Percentiles rank a stretch among this genome's conserved stretches.
Conservation (phyloP, 1,284 basidiomycete genomes). For the Ceratobasidium theobromae region DNA sequence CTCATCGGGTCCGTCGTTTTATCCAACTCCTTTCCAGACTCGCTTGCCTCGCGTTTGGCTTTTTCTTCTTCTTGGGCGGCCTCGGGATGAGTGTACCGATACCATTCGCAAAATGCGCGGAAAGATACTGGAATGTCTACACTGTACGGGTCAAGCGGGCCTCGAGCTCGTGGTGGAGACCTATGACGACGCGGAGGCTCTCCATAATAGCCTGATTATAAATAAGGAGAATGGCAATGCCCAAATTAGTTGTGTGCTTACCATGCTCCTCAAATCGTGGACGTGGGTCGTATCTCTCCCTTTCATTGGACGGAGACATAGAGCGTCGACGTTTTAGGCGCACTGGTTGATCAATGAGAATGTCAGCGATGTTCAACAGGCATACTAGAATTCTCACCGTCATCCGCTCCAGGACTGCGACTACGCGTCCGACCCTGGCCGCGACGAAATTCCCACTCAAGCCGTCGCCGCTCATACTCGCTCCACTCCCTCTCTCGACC, state of each 20-base stretch:
- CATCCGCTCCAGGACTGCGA: constrained; percentile 67
- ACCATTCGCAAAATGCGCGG: constrained; percentile 90
- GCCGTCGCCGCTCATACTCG: constrained; percentile 22
- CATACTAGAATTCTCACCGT: constrained; percentile 49
- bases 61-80: constrained; percentile 75
- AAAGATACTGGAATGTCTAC: constrained; percentile 79
- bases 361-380: not conserved
- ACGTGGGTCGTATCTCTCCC: constrained; percentile 75
- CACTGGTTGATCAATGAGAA: constrained; percentile 43
- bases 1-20: constrained; percentile 79
- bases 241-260: constrained; percentile 40
- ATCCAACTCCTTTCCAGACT: constrained; percentile 51
- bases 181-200: constrained; percentile 48
- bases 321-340: constrained; percentile 76
- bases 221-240: not conserved
- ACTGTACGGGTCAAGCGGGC: constrained; percentile 66
- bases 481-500: constrained; percentile 44
- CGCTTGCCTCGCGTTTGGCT: constrained; percentile 76
- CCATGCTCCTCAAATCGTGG: constrained; percentile 77
- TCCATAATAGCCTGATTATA: constrained; percentile 41
- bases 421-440: constrained; percentile 60
- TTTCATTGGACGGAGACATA: constrained; percentile 75
- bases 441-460: constrained; percentile 34
- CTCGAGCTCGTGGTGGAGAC: constrained; percentile 51
- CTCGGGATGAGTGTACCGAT: constrained; percentile 75